Base-by-base conservation (phyloP, 176 grass and related monocot species). In the Aegilops sharonensis region DNA sequence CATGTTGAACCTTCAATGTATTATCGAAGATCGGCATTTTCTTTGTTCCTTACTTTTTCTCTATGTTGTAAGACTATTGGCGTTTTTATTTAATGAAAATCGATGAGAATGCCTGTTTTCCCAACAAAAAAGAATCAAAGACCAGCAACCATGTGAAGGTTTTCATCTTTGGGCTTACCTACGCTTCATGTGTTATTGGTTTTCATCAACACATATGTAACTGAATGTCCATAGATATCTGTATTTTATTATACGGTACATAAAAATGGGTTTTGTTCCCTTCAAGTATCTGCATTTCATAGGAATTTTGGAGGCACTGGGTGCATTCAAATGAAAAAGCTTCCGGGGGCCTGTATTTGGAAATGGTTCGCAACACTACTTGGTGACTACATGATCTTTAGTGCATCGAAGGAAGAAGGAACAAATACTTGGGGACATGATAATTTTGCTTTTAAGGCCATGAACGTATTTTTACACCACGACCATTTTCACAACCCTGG, bases 141-240 rank as follows among this genome's bases (percentile, higher is more conserved):
- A 45, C 77, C 30, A 31, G 24, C 67, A 27, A 20, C 81, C 76
- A 62, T 48, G 85, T 85, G 83, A 61, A 88, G 62, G 69, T 9
- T 78, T 88, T 88, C 65, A 43, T 81, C 71, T 34, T 80, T 80
- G 69, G 30, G 81, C 76, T 76, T 87, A 57, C 64, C 84, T 80
- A 81, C 47, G 43, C 20, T 14, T 35, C 10, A 34, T 5, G 37
- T 11, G 11, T 86, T 82, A 80, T 81, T 91, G 77, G 85, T 84
- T 45, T 39, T 45, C 43, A 45, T 12, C 43, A 45, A 45, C 43
- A 45, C 43, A 45, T 45, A 12, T 12, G 43, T 45, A 45, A 45
- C 43, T 45, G 43, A 45, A 45, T 45, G 43, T 45, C 43, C 11
- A 45, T 12, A 45, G 10, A 12, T 45, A 45, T 12, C 2, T 45